Evolutionary conservation across 2,329 filamentous ascomycete species (phyloP), one percentile per base, ranked within the genome.

Genomic region (Apiospora rasikravindrae): DNA sequence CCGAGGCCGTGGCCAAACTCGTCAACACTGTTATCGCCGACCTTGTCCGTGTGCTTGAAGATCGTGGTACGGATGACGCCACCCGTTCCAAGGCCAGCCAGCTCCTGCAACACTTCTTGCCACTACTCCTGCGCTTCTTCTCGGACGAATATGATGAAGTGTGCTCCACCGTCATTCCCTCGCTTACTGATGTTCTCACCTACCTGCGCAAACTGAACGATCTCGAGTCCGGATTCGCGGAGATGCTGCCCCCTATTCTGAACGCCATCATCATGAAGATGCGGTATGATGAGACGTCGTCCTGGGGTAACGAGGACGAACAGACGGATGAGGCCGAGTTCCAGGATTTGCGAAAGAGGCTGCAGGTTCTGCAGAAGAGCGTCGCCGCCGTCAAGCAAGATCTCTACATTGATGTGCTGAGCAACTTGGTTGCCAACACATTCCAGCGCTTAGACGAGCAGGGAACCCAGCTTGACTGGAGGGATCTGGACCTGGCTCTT

Each of bases 91-190:
- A 91, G 77, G 96, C 96, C 69, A 94, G 96, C 77, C 91, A 93
- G 77, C 89, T 97, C 73, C 87, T 98, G 70, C 93, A 93, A 79
- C 89, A 90, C 53, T 98, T 98, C 81, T 86, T 98, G 40, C 94
- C 95, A 0, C 92, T 95, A 76, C 88, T 98, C 16, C 86, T 99
- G 69, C 93, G 96, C 51, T 98, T 98, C 86, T 98, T 99, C 84
- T 93, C 95, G 33, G 96, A 99, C 82, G 95, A 99, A 80, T 99
- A 97, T 81, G 96, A 99, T 82, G 96, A 99, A 84, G 92, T 99
- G 76, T 98, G 96, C 86, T 97, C 95, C 47, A 96, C 94, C 16
- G 94, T 98, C 72, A 97, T 99, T 74, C 94, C 95, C 29, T 96
- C 94, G 49, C 90, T 98, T 71, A 98, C 94, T 68, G 97, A 99